Evolutionary conservation across 2,329 filamentous ascomycete genomes (phyloP).

Genomic region (Didymella pomorum): DNA sequence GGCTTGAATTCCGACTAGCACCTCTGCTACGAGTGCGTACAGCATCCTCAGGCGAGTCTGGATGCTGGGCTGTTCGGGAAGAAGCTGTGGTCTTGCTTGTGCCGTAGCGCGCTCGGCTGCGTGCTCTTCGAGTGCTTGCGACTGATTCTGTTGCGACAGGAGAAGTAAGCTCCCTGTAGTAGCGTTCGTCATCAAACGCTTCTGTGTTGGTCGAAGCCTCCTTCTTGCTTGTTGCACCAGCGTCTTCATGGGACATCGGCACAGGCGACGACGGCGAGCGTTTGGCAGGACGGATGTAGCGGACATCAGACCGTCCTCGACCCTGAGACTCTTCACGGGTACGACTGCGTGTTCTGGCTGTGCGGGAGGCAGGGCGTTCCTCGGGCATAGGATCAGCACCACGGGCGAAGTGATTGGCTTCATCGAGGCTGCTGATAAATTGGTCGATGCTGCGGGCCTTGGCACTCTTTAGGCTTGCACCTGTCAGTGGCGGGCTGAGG

Average conservation of each 20-base stretch:
- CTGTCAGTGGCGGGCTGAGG: slow-evolving; percentile 57
- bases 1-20: slow-evolving; percentile 49
- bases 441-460: slow-evolving; percentile 76
- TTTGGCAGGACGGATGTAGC: slow-evolving; percentile 78
- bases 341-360: slow-evolving; percentile 56
- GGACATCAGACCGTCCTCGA: slow-evolving; percentile 70
- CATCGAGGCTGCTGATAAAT: slow-evolving; percentile 85
- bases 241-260: slow-evolving; percentile 91
- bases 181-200: slow-evolving; percentile 58
- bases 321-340: slow-evolving; percentile 71
- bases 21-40: slow-evolving; percentile 39
- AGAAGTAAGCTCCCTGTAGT: slow-evolving; percentile 53
- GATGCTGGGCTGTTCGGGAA: slow-evolving; percentile 45
- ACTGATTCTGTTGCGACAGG: slow-evolving; percentile 50
- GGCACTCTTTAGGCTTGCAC: slow-evolving; percentile 62
- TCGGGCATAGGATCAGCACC: slow-evolving; percentile 51
- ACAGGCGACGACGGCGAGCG: slow-evolving; percentile 90
- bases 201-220: slow-evolving; percentile 54
- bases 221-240: slow-evolving; percentile 57
- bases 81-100: slow-evolving; percentile 48
- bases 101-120: slow-evolving; percentile 45
- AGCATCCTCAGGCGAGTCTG: slow-evolving; percentile 48
- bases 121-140: slow-evolving; percentile 44
- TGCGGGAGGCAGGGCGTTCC: slow-evolving; percentile 57
- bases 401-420: slow-evolving; percentile 69